A percentile compares a stretch with the other conserved stretches of the same genome.
Evolutionary conservation across 306 rosid genomes (phyloP).

Genomic region (Lupinus albus): DNA sequence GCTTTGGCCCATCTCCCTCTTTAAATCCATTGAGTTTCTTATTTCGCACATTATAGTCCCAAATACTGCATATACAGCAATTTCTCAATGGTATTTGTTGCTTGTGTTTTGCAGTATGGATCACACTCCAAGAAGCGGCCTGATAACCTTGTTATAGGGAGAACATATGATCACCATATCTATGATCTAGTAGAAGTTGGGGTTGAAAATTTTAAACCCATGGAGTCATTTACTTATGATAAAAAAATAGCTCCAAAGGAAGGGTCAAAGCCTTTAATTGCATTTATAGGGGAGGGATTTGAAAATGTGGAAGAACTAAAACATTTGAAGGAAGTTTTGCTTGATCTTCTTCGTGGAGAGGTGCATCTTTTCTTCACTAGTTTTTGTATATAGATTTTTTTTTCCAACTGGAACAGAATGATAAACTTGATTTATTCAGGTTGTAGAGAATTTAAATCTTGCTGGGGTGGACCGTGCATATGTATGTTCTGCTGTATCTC

Average conservation of each 20-base stretch:
- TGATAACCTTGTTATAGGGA: slow-evolving; percentile 80
- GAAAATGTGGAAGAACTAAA: slow-evolving; percentile 67
- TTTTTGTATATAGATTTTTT: background rate
- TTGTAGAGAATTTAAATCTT: slow-evolving; percentile 78
- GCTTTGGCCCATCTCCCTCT: background rate
- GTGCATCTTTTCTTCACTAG: slow-evolving; percentile 41
- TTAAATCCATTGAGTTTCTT: slow-evolving; percentile 2
- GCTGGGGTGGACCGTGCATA: slow-evolving; percentile 81
- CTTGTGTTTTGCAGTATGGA: slow-evolving; percentile 72
- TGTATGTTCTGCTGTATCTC: slow-evolving; percentile 74
- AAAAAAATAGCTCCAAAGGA: slow-evolving; percentile 75
- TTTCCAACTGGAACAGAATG: slow-evolving; percentile 4
- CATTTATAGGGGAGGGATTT: slow-evolving; percentile 87
- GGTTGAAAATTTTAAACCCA: slow-evolving; percentile 74
- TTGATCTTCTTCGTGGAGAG: slow-evolving; percentile 89
- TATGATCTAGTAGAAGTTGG: slow-evolving; percentile 93
- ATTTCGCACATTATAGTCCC: background rate
- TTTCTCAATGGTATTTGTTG: slow-evolving; percentile 20
- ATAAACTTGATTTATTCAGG: slow-evolving; percentile 53
- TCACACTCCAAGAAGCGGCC: slow-evolving; percentile 99
- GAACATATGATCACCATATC: slow-evolving; percentile 82
- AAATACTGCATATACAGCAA: background rate
- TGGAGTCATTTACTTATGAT: slow-evolving; percentile 69
- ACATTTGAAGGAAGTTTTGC: slow-evolving; percentile 89
- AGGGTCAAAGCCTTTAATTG: slow-evolving; percentile 85